Evolutionary conservation across 345 rosid genomes (phyloP).

Genomic region (Gossypium turneri): DNA sequence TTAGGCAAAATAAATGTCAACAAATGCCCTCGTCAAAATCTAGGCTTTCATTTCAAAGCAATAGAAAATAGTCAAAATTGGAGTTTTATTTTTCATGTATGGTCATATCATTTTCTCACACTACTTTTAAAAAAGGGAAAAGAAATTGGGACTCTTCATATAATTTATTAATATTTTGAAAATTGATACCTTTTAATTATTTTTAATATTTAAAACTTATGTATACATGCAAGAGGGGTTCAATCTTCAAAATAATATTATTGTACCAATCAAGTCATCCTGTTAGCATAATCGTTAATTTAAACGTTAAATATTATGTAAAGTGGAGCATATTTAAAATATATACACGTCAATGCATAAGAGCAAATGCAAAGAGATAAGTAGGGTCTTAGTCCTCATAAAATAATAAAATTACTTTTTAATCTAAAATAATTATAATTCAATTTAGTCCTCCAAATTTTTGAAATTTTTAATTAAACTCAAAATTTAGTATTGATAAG

Average conservation of each 20-base stretch:
- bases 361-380: no score
- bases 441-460: no score
- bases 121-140: background rate
- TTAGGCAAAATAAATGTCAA: background rate
- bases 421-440: no score
- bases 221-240: background rate
- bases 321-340: no score
- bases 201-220: background rate
- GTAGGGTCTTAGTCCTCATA: no score
- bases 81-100: background rate
- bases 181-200: background rate
- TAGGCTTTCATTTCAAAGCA: background rate
- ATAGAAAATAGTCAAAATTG: background rate
- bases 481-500: no score
- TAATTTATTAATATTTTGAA: background rate
- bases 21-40: background rate
- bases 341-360: no score
- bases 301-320: no score
- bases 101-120: background rate
- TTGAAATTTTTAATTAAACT: no score
- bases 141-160: background rate
- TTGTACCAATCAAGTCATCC: no score
- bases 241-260: no score
- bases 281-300: accelerated
- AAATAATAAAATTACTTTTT: no score